Evolutionary conservation across 371 early-diverging fungal species (phyloP), one percentile per base, ranked within the genome.

Genomic region (Mortierella polycephala): DNA sequence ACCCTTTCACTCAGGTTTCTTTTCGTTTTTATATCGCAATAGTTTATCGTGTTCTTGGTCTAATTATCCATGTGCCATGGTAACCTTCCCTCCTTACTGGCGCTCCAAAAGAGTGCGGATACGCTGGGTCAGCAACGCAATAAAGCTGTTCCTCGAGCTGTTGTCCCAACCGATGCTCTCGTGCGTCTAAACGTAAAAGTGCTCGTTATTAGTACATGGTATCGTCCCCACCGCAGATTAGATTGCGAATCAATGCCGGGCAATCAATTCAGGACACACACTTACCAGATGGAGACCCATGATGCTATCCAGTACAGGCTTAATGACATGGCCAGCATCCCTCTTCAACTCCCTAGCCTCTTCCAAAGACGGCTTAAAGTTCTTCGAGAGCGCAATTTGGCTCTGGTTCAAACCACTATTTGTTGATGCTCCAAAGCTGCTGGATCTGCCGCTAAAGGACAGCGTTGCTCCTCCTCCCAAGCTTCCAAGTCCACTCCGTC

Each of bases 101-200:
- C 81, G 84, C 60, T 83, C 79, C 8, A 87, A 71, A 46, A 87
- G 79, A 7, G 81, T 71, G 44, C 83, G 84, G 56, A 87, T 82
- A 40, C 85, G 77, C 1, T 85, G 73, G 0, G 82, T 72, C 18
- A 88, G 71, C 79, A 88, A 77, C 60, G 84, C 86, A 41, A 88
- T 82, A 63, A 88, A 88, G 66, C 83, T 87, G 41, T 57, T 84
- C 54, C 83, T 79, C 7, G 85, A 75, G 8, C 71, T 61, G 18
- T 79, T 74, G 41, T 80, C 82, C 72, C 61, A 62, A 5, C 77
- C 66, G 37, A 83, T 56, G 44, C 81, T 75, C 40, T 85, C 87
- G 12, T 66, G 58, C 3, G 77, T 66, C 70, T 66, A 66, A 30
- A 30, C 30, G 30, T 30, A 30, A 30, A 30, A 30, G 30, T 30